Evolutionary conservation across 441 rosid genomes (phyloP).

Genomic region (Aleurites moluccanus): DNA sequence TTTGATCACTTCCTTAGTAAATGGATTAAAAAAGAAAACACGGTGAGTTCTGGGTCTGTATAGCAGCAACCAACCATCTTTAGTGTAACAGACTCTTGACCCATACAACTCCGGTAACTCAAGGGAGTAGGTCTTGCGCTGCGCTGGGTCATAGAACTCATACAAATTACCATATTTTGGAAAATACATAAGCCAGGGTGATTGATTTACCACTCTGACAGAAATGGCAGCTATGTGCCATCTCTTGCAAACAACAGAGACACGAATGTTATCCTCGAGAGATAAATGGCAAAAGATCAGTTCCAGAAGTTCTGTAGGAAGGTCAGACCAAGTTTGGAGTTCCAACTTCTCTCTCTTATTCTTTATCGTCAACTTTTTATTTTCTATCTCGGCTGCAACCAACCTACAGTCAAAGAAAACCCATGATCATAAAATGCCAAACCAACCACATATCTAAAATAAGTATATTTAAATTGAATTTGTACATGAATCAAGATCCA

Average conservation of each 20-base stretch:
- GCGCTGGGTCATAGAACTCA: constrained; percentile 64
- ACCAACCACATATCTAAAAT: constrained; percentile 2
- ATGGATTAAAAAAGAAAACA: constrained; percentile 72
- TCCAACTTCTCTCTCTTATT: constrained; percentile 33
- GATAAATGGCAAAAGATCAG: constrained; percentile 42
- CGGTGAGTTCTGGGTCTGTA: constrained; percentile 44
- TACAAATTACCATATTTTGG: constrained; percentile 46
- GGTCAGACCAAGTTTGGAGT: constrained; percentile 52
- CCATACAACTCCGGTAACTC: constrained; percentile 62
- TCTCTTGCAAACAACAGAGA: constrained; percentile 64
- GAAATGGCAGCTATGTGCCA: constrained; percentile 56
- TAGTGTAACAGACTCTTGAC: constrained; percentile 60
- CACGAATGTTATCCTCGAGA: constrained; percentile 54
- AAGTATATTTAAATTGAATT: not conserved
- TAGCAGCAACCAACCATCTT: constrained; percentile 71
- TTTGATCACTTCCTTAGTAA: constrained; percentile 44
- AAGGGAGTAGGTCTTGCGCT: constrained; percentile 44
- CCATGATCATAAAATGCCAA: constrained; percentile 7
- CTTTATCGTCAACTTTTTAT: constrained; percentile 17
- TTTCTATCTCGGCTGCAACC: constrained; percentile 29
- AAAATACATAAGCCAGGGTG: constrained; percentile 75
- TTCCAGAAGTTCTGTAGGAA: constrained; percentile 64
- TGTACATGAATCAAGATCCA: not conserved
- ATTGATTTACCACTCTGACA: constrained; percentile 46
- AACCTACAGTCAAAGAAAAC: constrained; percentile 36